These are phyloP conservation scores for Rubroboletus satanas DNA, from an alignment of 768 basidiomycete species.

Conservation along the genomic window DNA sequence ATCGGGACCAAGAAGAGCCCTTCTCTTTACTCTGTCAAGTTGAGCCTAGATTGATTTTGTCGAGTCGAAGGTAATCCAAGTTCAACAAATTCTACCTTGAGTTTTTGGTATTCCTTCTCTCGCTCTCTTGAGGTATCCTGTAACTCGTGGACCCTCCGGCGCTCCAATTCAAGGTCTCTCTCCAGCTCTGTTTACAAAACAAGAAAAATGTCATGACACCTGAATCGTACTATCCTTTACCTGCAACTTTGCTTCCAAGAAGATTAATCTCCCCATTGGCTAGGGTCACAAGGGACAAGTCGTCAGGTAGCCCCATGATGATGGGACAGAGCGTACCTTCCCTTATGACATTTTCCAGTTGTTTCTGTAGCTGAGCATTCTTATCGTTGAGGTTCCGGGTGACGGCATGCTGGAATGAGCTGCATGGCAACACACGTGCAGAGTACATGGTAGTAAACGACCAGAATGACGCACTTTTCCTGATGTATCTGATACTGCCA, in stretches of 20 bases:
- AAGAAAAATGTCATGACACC: background rate
- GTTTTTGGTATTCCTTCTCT: constrained; percentile 84
- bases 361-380: constrained; percentile 78
- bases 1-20: constrained; percentile 58
- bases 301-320: background rate
- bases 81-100: constrained; percentile 50
- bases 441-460: background rate
- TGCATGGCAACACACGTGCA: constrained; percentile 4
- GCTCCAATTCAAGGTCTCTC: constrained; percentile 76
- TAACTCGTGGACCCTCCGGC: constrained; percentile 66
- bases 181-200: constrained; percentile 54
- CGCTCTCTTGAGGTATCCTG: constrained; percentile 72
- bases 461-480: constrained; percentile 53
- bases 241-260: constrained; percentile 62
- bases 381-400: constrained; percentile 78
- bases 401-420: constrained; percentile 79
- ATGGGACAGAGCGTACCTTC: constrained; percentile 51
- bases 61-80: background rate
- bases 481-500: constrained; percentile 91
- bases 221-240: constrained; percentile 32
- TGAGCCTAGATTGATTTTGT: constrained; percentile 46
- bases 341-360: constrained; percentile 78
- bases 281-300: constrained; percentile 24
- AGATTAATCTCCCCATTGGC: constrained; percentile 76
- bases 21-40: constrained; percentile 81